Base-by-base conservation (phyloP, 306 rosid genomes). In the Hippophae rhamnoides region DNA sequence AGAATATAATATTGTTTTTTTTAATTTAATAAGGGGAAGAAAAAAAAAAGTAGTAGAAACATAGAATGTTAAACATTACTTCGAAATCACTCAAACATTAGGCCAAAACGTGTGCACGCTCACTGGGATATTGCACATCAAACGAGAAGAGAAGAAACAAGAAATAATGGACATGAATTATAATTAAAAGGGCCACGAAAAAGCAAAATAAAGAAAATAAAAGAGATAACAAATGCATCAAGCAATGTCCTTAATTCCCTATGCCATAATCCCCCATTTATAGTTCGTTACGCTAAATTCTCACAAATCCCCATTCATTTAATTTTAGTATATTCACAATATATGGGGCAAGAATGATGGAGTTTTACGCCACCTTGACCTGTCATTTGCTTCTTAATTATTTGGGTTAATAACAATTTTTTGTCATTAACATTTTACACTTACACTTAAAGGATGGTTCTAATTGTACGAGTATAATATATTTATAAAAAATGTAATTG, bases 251-350 rank as follows among this genome's bases (percentile, higher is more conserved):
- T 47, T 25, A 64, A 57, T 60, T 61, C 82, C 67, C 74, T 80
- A 57, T 62, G 54, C 52, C 66, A 71, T 31, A 61, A 62, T 71
- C 68, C 71, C 74, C 61, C 75, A 78, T 87, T 75, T 69, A 76
- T 87, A 77, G 82, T 85, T 86, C 94, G 85, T 90, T 82, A 90
- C 94, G 97, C 89, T 81, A 87, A 90, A 82, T 79, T 79, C 85
- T 90, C 94, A 73, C 95, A 68, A 82, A 84, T 82, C 90, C 86
- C 97, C 13, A 89, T 82, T 43, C 58, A 1, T 43, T 74, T 40
- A 58, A 8, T 61, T 12, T 5, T 47, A 7, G 6, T 43, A 64
- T 13, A 64, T 13, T 52, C 56, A 11, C 49, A 48, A 65, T 44
- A 52, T 62, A 73, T 58, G 40, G 68, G 77, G 81, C 63, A 60